Base-by-base conservation (phyloP, 163 green algal genomes). In the Picocystis sp. region DNA sequence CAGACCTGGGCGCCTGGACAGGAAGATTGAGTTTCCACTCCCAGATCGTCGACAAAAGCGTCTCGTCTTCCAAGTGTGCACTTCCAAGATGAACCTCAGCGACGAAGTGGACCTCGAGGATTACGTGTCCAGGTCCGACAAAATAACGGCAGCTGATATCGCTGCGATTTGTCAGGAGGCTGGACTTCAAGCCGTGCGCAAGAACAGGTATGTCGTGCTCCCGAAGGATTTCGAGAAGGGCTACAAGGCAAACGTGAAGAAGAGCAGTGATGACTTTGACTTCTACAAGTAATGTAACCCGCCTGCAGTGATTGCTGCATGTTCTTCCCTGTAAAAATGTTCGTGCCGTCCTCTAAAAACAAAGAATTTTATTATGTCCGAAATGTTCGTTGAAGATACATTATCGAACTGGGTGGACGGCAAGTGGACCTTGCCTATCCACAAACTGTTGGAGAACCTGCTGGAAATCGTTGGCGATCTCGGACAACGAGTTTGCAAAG, bases 71-170 rank as follows among this genome's bases (percentile, higher is more conserved):
- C 87, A 96, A 80, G 88, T 95, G 22, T 97, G 88, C 77, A 97
- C 90, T 1, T 67, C 60, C 23, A 92, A 86, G 61, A 99, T 99
- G 90, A 97, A 94, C 67, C 72, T 99, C 58, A 84, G 71, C 13
- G 86, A 96, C 51, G 90, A 99, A 70, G 90, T 99, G 22, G 90
- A 99, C 61, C 62, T 99, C 63, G 90, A 99, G 73, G 90, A 97
- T 61, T 97, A 95, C 55, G 86, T 97, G 21, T 83, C 70, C 3
- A 72, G 87, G 11, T 87, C 90, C 2, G 90, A 99, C 73, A 95
- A 95, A 76, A 95, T 99, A 68, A 90, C 75, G 59, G 90, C 89
- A 11, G 90, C 90, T 1, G 90, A 99, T 57, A 98, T 99, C 49
- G 50, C 74, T 1, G 76, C 79, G 35, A 96, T 99, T 59, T 94